These are phyloP conservation scores for Trichophyton rubrum DNA, from an alignment of 2,329 filamentous ascomycete genomes.

Conservation along the genomic window DNA sequence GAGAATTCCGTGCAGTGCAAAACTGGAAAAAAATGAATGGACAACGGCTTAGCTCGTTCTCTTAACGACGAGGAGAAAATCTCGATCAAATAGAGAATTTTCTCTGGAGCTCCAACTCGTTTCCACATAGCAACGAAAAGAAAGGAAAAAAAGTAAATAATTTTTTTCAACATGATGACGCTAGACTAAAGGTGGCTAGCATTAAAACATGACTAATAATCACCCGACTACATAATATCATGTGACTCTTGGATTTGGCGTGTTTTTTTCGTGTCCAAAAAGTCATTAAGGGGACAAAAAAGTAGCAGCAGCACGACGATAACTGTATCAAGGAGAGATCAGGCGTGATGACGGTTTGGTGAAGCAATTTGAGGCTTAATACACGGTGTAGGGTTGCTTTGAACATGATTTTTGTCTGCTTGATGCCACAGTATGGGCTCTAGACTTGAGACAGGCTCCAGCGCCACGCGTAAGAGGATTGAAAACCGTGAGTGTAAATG, in stretches of 20 bases:
- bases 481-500: conserved; percentile 37
- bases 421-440: conserved; percentile 43
- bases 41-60: not conserved
- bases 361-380: not conserved
- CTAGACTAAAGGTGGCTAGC: not conserved
- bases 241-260: not conserved
- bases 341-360: not conserved
- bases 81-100: conserved; percentile 1
- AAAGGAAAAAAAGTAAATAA: not conserved
- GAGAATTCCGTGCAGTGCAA: not conserved
- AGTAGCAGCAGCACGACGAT: not conserved
- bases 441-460: conserved; percentile 47
- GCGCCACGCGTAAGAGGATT: conserved; percentile 50
- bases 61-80: not conserved
- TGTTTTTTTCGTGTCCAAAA: not conserved
- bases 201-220: not conserved
- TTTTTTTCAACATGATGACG: not conserved
- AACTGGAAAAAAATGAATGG: not conserved
- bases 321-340: not conserved
- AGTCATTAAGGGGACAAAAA: not conserved
- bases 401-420: conserved; percentile 4
- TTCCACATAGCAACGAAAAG: not conserved
- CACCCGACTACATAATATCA: not conserved
- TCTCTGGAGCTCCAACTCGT: not conserved
- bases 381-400: not conserved